Evolutionary conservation across 345 rosid species (phyloP).

Genomic region (Eucalyptus urophylla): DNA sequence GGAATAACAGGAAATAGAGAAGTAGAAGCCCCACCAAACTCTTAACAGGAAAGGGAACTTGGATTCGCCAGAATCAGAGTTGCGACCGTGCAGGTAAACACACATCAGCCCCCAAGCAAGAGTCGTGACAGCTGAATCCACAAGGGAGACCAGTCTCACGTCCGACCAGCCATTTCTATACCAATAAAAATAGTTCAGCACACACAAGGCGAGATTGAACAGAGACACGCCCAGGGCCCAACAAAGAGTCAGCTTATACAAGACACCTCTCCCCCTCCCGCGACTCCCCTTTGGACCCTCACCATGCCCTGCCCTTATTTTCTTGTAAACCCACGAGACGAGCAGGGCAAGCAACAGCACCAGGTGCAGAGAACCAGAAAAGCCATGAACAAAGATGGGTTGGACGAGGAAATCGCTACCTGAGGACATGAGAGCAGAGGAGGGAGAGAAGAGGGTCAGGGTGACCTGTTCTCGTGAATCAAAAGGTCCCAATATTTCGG

Average conservation of each 20-base stretch:
- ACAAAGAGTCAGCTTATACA: background rate
- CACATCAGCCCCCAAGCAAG: constrained; percentile 32
- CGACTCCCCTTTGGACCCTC: background rate
- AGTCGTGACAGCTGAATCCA: constrained; percentile 20
- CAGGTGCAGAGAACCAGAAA: constrained; percentile 18
- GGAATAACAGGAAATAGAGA: constrained; percentile 23
- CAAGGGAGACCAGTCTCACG: constrained; percentile 17
- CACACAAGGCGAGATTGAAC: constrained; percentile 14
- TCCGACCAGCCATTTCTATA: constrained; percentile 24
- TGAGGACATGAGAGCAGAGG: background rate
- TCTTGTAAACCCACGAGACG: background rate
- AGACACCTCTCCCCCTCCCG: background rate
- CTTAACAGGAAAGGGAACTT: constrained; percentile 29
- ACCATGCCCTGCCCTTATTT: background rate
- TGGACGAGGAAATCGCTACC: constrained; percentile 7
- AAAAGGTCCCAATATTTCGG: background rate
- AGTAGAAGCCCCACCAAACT: constrained; percentile 42
- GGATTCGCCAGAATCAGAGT: background rate
- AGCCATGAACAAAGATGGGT: constrained; percentile 12
- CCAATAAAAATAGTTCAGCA: constrained; percentile 28
- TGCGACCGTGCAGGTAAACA: constrained; percentile 13
- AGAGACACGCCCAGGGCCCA: constrained; percentile 22
- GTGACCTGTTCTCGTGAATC: background rate
- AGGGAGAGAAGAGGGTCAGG: background rate
- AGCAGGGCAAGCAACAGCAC: constrained; percentile 5